Conservation (phyloP, 2,329 filamentous ascomycete genomes). For the Hypomyces rosellus region DNA sequence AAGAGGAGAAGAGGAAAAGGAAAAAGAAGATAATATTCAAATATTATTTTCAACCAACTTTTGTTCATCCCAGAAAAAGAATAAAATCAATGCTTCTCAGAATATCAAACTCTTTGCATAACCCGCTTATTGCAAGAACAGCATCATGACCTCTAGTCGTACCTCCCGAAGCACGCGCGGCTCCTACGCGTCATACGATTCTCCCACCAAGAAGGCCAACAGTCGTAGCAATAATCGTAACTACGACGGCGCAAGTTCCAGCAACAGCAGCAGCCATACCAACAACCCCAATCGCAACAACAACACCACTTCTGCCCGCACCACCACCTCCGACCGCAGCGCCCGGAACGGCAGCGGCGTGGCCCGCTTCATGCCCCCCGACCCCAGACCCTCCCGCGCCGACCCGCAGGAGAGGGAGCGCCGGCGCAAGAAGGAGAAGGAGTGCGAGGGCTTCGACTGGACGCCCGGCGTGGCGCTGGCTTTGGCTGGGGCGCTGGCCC, state of each 20-base stretch:
- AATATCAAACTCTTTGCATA: too few relatives aligned
- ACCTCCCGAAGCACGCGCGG: too few relatives aligned
- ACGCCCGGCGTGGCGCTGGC: constrained; percentile 7
- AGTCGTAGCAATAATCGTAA: background rate
- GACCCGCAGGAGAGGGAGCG: constrained; percentile 4
- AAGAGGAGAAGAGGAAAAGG: too few relatives aligned
- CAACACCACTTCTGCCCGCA: background rate
- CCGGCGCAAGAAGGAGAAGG: constrained; percentile 7
- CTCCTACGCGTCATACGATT: too few relatives aligned
- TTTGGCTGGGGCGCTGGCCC: constrained; percentile 9
- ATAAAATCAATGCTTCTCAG: too few relatives aligned
- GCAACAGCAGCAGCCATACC: background rate
- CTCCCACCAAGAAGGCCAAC: too few relatives aligned
- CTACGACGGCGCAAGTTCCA: background rate
- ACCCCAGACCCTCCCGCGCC: constrained; percentile 5
- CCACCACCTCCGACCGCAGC: background rate
- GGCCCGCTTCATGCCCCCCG: background rate
- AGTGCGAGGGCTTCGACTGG: constrained; percentile 11
- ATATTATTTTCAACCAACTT: too few relatives aligned
- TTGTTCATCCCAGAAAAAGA: too few relatives aligned
- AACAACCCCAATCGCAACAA: background rate
- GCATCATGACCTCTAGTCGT: too few relatives aligned
- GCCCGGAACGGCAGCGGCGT: background rate
- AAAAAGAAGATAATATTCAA: too few relatives aligned
- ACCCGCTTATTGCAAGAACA: too few relatives aligned